phyloP scores from a whole-genome alignment of 148 eudicot genomes.

The Linanthus parryae region DNA sequence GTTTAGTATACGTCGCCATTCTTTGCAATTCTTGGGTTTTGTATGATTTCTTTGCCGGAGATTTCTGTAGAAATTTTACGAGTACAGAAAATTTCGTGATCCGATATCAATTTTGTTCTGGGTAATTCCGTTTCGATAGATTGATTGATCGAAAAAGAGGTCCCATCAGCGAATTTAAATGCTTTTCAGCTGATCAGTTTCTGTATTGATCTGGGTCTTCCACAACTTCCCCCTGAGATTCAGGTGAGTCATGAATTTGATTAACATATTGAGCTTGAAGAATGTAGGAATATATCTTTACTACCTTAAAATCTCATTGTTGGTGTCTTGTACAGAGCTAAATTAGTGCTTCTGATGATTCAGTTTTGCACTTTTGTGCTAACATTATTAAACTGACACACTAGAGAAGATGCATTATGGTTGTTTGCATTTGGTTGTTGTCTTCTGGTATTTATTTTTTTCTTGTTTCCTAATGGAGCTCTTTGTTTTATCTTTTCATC shows the following conservation, averaged over 20 bases:
- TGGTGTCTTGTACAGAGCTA: conserved; percentile 4
- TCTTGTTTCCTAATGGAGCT: background rate
- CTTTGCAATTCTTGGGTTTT: background rate
- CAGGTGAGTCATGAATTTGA: conserved; percentile 23
- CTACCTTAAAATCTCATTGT: background rate
- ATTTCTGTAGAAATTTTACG: background rate
- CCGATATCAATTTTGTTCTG: background rate
- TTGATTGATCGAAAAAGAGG: background rate
- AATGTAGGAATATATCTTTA: conserved; percentile 11
- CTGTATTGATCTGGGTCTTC: conserved; percentile 17
- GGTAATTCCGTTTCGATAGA: background rate
- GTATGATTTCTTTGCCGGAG: background rate
- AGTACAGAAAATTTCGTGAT: too few species aligned
- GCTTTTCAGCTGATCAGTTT: conserved; percentile 13
- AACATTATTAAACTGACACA: conserved; percentile 3
- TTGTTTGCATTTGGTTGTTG: conserved; percentile 7
- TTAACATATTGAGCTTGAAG: conserved; percentile 20
- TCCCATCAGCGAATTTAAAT: conserved; percentile 15
- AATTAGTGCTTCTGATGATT: conserved; percentile 12
- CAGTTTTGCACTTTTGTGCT: conserved; percentile 2
- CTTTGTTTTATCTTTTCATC: background rate
- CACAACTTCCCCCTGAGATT: conserved; percentile 20
- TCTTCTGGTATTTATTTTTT: background rate
- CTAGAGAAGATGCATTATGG: conserved; percentile 12
- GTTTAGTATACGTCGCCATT: background rate